These are phyloP conservation scores for Alopecurus myosuroides DNA, from an alignment of 176 grass and related monocot genomes.

Conservation along the genomic window DNA sequence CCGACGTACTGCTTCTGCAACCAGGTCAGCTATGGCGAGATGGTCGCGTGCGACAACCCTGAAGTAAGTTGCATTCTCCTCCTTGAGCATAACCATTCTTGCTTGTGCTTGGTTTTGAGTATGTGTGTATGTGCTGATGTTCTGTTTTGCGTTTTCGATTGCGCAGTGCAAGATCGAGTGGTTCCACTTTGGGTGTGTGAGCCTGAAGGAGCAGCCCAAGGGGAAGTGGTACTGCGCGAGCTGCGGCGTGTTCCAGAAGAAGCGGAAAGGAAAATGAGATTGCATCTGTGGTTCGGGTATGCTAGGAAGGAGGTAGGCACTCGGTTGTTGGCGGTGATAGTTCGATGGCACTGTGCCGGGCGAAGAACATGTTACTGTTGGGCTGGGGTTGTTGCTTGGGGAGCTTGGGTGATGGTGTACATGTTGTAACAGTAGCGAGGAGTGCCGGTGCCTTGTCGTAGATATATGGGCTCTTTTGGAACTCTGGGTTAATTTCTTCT, in stretches of 20 bases:
- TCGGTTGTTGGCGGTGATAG: background rate
- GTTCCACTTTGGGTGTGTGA: slow-evolving; percentile 91
- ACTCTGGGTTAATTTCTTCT: background rate
- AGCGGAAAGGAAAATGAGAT: slow-evolving; percentile 71
- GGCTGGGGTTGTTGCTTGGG: background rate
- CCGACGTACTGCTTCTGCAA: slow-evolving; percentile 93
- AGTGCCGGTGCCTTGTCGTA: background rate
- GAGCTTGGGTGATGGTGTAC: slow-evolving; percentile 22
- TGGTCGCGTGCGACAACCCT: slow-evolving; percentile 89
- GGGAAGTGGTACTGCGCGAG: slow-evolving; percentile 94
- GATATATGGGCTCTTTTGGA: background rate
- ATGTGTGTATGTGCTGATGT: background rate
- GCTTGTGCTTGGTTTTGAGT: background rate
- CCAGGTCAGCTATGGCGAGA: slow-evolving; percentile 93
- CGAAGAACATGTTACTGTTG: background rate
- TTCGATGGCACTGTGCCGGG: background rate
- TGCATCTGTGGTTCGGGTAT: background rate
- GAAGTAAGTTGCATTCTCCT: slow-evolving; percentile 39
- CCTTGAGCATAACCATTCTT: background rate
- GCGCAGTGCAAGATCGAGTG: slow-evolving; percentile 97
- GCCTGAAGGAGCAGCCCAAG: slow-evolving; percentile 91
- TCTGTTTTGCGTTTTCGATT: background rate
- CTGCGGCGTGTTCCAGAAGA: slow-evolving; percentile 67
- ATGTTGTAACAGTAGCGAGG: slow-evolving; percentile 25
- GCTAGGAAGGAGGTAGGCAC: background rate